A percentile compares a stretch with the other conserved stretches of the same genome.
Conservation (phyloP, 108 stramenopile species). For the Fragilaria radians region DNA sequence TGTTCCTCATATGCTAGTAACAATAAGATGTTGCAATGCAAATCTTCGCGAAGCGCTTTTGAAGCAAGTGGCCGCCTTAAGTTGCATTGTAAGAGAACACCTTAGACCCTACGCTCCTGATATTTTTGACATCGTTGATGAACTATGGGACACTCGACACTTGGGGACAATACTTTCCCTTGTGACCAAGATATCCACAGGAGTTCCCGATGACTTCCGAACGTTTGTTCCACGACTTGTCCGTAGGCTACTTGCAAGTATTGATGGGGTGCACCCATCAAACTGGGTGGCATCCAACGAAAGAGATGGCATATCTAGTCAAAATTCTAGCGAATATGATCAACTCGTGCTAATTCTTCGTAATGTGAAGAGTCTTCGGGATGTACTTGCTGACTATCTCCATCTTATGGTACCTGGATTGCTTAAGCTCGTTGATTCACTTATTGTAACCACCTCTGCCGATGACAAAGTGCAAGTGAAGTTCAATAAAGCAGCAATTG, state of each 20-base stretch:
- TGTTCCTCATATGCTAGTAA: constrained; percentile 84
- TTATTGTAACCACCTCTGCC: constrained; percentile 28
- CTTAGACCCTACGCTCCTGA: constrained; percentile 81
- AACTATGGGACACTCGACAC: constrained; percentile 87
- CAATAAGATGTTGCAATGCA: constrained; percentile 69
- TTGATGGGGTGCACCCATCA: constrained; percentile 55
- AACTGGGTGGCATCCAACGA: constrained; percentile 33
- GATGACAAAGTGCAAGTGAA: constrained; percentile 8
- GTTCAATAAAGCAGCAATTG: constrained; percentile 28
- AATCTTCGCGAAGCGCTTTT: constrained; percentile 86
- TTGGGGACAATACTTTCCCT: constrained; percentile 77
- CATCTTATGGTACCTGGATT: constrained; percentile 83
- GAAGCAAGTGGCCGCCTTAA: constrained; percentile 81
- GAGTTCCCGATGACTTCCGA: constrained; percentile 80
- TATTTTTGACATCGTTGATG: constrained; percentile 84
- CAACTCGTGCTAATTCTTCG: constrained; percentile 58
- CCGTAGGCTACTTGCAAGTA: constrained; percentile 47
- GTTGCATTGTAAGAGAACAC: constrained; percentile 80
- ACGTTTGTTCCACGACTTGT: constrained; percentile 72
- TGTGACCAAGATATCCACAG: constrained; percentile 73
- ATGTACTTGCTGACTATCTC: constrained; percentile 67
- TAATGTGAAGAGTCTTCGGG: constrained; percentile 52
- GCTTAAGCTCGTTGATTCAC: constrained; percentile 64
- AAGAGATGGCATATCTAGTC: not conserved
- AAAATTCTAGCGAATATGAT: constrained; percentile 17